phyloP scores from a whole-genome alignment of 306 rosid genomes.

The Corylus heterophylla region DNA sequence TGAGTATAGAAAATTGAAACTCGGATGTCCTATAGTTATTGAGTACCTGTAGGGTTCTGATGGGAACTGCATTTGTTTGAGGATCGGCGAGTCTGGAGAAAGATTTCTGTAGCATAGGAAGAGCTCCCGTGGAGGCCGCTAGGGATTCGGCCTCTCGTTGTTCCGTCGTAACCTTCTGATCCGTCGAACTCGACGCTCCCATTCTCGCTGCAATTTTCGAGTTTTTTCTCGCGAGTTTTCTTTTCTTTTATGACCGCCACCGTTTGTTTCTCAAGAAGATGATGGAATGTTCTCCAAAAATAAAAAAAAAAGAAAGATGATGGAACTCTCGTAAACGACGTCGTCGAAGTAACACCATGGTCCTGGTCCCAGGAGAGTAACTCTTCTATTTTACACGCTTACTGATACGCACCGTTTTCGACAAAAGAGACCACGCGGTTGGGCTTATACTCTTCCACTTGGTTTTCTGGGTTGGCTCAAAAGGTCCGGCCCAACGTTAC shows the following conservation, averaged over 20 bases:
- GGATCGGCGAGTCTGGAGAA: slow-evolving; percentile 68
- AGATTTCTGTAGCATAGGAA: slow-evolving; percentile 64
- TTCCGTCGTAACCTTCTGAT: slow-evolving; percentile 46
- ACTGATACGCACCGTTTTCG: too few relatives aligned
- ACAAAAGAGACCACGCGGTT: neutral
- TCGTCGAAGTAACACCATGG: neutral
- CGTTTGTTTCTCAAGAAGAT: neutral
- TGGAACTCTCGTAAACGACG: neutral
- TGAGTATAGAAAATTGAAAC: neutral
- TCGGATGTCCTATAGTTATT: neutral
- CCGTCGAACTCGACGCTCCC: slow-evolving; percentile 84
- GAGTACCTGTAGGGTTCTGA: slow-evolving; percentile 53
- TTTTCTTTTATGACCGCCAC: neutral
- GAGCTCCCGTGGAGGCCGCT: slow-evolving; percentile 79
- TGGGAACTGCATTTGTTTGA: slow-evolving; percentile 51
- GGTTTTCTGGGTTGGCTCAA: neutral
- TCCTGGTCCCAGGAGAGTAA: too few relatives aligned
- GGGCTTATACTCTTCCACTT: neutral
- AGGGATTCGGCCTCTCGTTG: slow-evolving; percentile 63
- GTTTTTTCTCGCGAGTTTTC: neutral
- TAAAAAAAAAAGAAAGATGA: too few relatives aligned
- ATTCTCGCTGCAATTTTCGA: slow-evolving; percentile 25
- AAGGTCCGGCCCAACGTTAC: neutral
- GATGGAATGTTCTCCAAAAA: too few relatives aligned
- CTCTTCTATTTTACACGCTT: too few relatives aligned